phyloP scores from a whole-genome alignment of 2,329 filamentous ascomycete species.

The Monosporascus sp. region DNA sequence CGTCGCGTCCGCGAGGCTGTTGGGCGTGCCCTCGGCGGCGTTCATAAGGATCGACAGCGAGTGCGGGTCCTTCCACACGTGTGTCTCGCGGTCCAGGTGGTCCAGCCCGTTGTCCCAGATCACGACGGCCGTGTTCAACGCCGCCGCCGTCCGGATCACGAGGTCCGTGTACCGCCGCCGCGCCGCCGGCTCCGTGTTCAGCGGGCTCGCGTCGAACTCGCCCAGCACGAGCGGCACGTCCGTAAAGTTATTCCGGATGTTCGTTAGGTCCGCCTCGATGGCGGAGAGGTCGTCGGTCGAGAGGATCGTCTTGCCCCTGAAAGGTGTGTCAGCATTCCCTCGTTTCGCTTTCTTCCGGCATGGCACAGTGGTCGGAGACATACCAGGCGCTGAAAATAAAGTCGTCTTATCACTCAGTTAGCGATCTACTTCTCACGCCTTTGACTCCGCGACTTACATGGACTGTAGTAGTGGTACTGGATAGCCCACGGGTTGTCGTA shows the following conservation, averaged over 20 bases:
- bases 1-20: slow-evolving; percentile 47
- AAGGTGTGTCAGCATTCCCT: background rate
- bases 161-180: slow-evolving; percentile 54
- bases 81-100: slow-evolving; percentile 43
- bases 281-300: slow-evolving; percentile 45
- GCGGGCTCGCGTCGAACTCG: slow-evolving; percentile 48
- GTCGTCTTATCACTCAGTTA: slow-evolving; percentile 25
- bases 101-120: slow-evolving; percentile 57
- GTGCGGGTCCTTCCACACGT: slow-evolving; percentile 45
- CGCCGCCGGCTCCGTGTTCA: slow-evolving; percentile 47
- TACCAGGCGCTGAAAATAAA: slow-evolving; percentile 39
- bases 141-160: slow-evolving; percentile 41
- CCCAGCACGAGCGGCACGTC: slow-evolving; percentile 51
- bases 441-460: slow-evolving; percentile 25
- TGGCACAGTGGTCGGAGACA: background rate
- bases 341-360: background rate
- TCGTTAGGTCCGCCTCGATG: slow-evolving; percentile 43
- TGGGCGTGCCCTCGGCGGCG: slow-evolving; percentile 36
- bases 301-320: slow-evolving; percentile 53
- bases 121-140: slow-evolving; percentile 44
- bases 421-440: background rate
- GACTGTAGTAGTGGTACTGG: slow-evolving; percentile 58
- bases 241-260: slow-evolving; percentile 49
- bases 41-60: slow-evolving; percentile 42
- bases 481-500: slow-evolving; percentile 53